Evolutionary conservation across 1,284 basidiomycete genomes (phyloP), one percentile per base, ranked within the genome.

Genomic region (Rhodotorula sp.): DNA sequence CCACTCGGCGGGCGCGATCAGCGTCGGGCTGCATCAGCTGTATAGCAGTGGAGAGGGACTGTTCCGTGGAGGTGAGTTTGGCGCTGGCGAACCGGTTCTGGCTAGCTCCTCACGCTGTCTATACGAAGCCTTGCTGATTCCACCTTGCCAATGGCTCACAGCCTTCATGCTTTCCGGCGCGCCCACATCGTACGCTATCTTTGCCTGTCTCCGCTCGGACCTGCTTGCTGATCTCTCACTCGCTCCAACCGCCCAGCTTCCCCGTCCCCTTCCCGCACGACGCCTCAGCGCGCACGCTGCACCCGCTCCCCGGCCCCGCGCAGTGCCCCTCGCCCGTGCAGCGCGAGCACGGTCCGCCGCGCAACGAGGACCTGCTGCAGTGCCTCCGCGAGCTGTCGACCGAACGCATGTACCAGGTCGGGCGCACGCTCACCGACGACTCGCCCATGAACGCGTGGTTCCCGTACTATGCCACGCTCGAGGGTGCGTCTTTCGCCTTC

Each of bases 121-220:
- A 2, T 19, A 2, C 17, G 59, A 12, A 27, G 13, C 14, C n/a
- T 46, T 21, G 56, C 61, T 59, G 56, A 49, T 52, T 34, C 41
- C 4, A 56, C 57, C 13, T 27, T 46, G 4, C 5, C 16, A 4
- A 23, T 9, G 17, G 9, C 27, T 21, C 41, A 10, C 66, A 73
- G 74, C 70, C 1, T 76, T 76, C 66, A 74, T 76, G 74, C 70
- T 76, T 5, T 74, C 72, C 17, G 74, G 74, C 41, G 74, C 72
- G 4, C 72, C 74, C 1, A 74, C 74, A 1, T 76, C 74, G 70
- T 73, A 2, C 45, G 73, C 61, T 41, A 8, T 4, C 46, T 48
- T 12, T 25, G 50, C 21, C n/a, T 12, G 25, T 9, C 10, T 9
- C 19, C 21, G 17, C 27, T 4, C 16, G 44, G 16, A 7, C 46